Conservation (phyloP, 495 filamentous ascomycete species). For the Trichocladium uniseriatum region DNA sequence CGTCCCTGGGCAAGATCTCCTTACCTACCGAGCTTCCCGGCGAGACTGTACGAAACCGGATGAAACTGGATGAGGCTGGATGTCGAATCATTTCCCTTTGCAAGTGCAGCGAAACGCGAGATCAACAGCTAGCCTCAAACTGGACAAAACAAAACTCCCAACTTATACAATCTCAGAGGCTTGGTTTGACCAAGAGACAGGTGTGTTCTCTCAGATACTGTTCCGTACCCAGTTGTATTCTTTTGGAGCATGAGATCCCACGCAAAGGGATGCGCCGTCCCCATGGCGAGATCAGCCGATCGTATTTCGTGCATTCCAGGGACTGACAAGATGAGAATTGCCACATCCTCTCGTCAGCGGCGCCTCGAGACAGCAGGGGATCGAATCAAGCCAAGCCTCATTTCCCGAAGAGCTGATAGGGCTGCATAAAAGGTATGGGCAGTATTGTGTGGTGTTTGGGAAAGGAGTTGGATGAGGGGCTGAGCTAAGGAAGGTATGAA, state of each 20-base stretch:
- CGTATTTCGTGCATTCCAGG: constrained; percentile 6
- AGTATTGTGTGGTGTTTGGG: constrained; percentile 10
- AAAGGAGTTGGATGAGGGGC: constrained; percentile 7
- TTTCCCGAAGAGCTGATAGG: constrained; percentile 15
- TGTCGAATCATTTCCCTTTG: no score
- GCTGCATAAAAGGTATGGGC: constrained; percentile 14
- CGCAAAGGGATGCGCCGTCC: no score
- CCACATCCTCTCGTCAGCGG: not conserved
- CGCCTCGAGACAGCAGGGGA: not conserved
- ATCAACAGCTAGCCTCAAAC: constrained; percentile 2
- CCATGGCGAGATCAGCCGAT: constrained; percentile 8
- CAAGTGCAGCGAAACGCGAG: not conserved
- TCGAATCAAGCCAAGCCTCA: not conserved
- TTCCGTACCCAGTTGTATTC: no score
- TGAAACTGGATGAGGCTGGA: no score
- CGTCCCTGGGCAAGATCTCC: no score
- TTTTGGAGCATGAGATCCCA: no score
- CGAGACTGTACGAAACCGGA: no score
- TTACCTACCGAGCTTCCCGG: no score
- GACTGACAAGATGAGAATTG: not conserved
- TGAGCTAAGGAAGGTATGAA: no score
- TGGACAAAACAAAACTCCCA: not conserved
- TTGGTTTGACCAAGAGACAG: no score
- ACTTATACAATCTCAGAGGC: no score
- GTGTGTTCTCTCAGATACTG: no score